A percentile compares a stretch with the other conserved stretches of the same genome.
phyloP scores from a whole-genome alignment of 139 green algal genomes.

The Closterium sp. region DNA sequence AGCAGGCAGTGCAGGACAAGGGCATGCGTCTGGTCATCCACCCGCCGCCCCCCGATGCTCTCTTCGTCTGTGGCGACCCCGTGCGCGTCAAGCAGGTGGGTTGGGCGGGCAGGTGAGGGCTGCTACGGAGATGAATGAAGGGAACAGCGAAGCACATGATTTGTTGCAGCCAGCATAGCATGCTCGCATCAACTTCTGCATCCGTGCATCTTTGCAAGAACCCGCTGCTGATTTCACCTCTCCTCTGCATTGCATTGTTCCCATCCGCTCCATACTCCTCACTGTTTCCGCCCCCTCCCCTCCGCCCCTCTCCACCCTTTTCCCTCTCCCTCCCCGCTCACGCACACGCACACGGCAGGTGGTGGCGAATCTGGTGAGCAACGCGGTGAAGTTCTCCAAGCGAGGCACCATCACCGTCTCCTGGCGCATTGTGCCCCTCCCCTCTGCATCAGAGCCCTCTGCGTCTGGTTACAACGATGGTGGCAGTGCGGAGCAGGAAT shows the following conservation, averaged over 20 bases:
- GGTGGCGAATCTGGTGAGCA: conserved; percentile 53
- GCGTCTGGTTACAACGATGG: background rate
- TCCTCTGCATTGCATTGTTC: background rate
- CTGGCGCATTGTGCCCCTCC: background rate
- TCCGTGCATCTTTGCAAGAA: background rate
- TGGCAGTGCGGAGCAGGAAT: background rate
- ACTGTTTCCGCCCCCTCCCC: background rate
- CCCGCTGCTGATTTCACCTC: background rate
- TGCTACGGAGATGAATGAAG: too few species aligned
- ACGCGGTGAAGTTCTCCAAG: conserved; percentile 78
- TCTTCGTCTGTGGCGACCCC: conserved; percentile 52
- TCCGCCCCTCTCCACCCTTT: background rate
- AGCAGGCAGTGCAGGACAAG: conserved; percentile 56
- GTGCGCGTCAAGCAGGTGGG: conserved; percentile 62
- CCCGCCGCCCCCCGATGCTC: background rate
- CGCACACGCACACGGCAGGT: background rate
- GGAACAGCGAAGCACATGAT: too few species aligned
- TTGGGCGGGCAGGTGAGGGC: too few species aligned
- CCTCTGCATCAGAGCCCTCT: background rate
- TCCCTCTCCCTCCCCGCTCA: background rate
- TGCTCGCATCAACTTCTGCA: too few species aligned
- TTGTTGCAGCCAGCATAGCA: too few species aligned
- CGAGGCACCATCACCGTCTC: background rate
- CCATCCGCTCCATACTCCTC: background rate
- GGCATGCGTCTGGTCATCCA: conserved; percentile 16